These are phyloP conservation scores for Leccinum barrowsii DNA, from an alignment of 768 basidiomycete genomes.

Conservation along the genomic window DNA sequence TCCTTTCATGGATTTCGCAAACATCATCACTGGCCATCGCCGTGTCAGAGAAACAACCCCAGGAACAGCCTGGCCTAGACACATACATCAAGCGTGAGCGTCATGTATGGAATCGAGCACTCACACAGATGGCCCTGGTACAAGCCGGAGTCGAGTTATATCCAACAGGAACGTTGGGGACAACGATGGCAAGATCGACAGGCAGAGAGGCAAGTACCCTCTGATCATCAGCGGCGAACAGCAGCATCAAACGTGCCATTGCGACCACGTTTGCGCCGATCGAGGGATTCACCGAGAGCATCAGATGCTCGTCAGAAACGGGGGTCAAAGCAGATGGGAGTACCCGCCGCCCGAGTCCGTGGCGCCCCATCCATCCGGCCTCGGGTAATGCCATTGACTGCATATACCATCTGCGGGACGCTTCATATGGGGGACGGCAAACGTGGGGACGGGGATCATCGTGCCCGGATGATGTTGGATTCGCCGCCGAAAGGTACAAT, in stretches of 20 bases:
- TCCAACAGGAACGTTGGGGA: slow-evolving; percentile 47
- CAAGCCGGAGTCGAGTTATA: slow-evolving; percentile 37
- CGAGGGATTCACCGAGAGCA: slow-evolving; percentile 44
- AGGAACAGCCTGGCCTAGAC: neutral
- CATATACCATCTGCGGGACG: neutral
- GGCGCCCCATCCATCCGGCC: neutral
- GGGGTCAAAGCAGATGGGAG: slow-evolving; percentile 38
- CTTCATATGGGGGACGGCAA: too few species aligned
- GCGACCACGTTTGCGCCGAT: slow-evolving; percentile 43
- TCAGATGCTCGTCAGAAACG: slow-evolving; percentile 46
- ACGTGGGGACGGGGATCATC: too few species aligned
- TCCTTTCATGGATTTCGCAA: slow-evolving; percentile 1
- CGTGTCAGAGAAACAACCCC: neutral
- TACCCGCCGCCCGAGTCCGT: neutral
- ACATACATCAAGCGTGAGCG: neutral
- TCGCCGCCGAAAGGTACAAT: too few species aligned
- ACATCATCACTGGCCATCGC: slow-evolving; percentile 16
- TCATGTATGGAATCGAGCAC: slow-evolving; percentile 14
- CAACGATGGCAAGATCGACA: slow-evolving; percentile 37
- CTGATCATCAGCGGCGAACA: slow-evolving; percentile 36
- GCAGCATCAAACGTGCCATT: slow-evolving; percentile 50
- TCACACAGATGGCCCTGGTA: slow-evolving; percentile 34
- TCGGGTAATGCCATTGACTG: neutral
- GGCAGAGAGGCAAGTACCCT: slow-evolving; percentile 1
- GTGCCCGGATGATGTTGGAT: too few species aligned